These are phyloP conservation scores for Hypoxylon sp. DNA, from an alignment of 2,329 filamentous ascomycete species.

Conservation along the genomic window DNA sequence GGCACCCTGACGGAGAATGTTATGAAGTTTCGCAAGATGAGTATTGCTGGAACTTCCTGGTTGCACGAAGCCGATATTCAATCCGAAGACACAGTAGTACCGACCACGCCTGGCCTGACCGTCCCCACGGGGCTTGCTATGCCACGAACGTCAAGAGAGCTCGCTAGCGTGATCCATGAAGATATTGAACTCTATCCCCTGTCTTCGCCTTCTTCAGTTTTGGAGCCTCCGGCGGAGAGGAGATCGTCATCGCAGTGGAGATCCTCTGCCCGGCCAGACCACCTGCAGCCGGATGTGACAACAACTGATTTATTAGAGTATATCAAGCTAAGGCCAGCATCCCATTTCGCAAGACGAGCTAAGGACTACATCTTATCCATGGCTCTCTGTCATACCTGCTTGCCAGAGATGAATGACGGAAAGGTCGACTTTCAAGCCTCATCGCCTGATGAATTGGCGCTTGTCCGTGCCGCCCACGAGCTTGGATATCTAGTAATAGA, in stretches of 20 bases:
- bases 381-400: conserved; percentile 89
- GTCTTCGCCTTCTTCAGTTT: conserved; percentile 42
- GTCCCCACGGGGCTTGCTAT: conserved; percentile 22
- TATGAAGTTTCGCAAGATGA: conserved; percentile 95
- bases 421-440: conserved; percentile 86
- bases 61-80: conserved; percentile 80
- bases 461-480: conserved; percentile 87
- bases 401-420: conserved; percentile 82
- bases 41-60: conserved; percentile 89
- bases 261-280: conserved; percentile 49
- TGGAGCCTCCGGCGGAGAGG: conserved; percentile 39
- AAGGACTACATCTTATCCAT: conserved; percentile 86
- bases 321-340: conserved; percentile 79
- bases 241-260: conserved; percentile 52
- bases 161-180: conserved; percentile 48
- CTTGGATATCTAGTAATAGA: conserved; percentile 83
- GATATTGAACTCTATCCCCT: conserved; percentile 47
- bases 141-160: conserved; percentile 39
- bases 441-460: conserved; percentile 88
- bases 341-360: conserved; percentile 80
- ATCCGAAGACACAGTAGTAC: conserved; percentile 20
- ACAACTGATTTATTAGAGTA: conserved; percentile 83
- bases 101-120: conserved; percentile 11
- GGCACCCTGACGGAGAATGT: conserved; percentile 94
- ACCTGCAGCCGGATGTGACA: conserved; percentile 66